A percentile compares a stretch with the other conserved stretches of the same genome.
Conservation (phyloP, 306 rosid genomes). For the Glycine latifolia region DNA sequence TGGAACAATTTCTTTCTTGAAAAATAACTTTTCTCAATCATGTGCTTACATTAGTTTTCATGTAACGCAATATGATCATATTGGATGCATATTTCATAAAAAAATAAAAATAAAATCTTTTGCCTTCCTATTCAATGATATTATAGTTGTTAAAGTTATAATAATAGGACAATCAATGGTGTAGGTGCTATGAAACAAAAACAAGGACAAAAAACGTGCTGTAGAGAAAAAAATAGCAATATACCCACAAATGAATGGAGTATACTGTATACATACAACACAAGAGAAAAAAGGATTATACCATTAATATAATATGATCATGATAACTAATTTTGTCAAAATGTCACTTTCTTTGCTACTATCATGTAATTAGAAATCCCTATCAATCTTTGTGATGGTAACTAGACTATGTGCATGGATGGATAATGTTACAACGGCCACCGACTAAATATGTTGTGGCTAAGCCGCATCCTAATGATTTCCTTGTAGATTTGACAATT, state of each 20-base stretch:
- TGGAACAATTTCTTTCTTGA: too few relatives aligned
- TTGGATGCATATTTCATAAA: background rate
- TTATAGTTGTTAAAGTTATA: background rate
- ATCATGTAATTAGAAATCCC: background rate
- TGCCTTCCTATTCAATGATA: background rate
- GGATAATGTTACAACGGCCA: slow-evolving; percentile 24
- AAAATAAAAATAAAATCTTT: background rate
- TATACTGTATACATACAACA: too few relatives aligned
- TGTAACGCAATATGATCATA: background rate
- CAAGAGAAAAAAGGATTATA: too few relatives aligned
- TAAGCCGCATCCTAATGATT: background rate
- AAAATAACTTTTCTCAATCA: too few relatives aligned
- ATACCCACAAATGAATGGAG: background rate
- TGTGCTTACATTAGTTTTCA: too few relatives aligned
- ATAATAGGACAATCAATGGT: background rate
- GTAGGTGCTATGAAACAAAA: background rate
- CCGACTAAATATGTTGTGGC: slow-evolving; percentile 35
- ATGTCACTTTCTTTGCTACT: background rate
- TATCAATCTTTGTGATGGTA: slow-evolving; percentile 23
- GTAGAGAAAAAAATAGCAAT: background rate
- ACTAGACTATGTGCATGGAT: background rate
- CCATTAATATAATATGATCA: background rate
- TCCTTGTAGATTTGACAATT: background rate
- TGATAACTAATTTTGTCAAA: background rate
- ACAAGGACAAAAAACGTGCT: background rate